Evolutionary conservation across 768 basidiomycete species (phyloP).

Genomic region (Suillus subalutaceus): DNA sequence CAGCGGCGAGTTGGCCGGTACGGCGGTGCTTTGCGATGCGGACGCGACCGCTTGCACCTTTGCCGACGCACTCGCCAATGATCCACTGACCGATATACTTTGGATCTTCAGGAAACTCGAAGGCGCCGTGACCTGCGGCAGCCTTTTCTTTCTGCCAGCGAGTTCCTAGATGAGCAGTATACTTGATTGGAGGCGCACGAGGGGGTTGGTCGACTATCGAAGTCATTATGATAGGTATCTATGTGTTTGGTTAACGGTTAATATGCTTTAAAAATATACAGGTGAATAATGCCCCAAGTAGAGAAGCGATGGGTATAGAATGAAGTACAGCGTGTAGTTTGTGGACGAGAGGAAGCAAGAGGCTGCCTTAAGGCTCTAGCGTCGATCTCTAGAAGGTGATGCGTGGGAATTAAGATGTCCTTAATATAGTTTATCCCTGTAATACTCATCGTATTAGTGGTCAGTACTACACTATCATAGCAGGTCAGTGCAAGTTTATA

Average conservation of each 20-base stretch:
- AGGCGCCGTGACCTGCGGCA: conserved; percentile 72
- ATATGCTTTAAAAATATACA: conserved; percentile 10
- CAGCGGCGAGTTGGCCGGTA: conserved; percentile 90
- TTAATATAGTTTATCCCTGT: background rate
- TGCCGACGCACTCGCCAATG: conserved; percentile 91
- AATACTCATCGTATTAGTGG: background rate
- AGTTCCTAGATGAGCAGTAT: conserved; percentile 70
- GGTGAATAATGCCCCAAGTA: conserved; percentile 19
- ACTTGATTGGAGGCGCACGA: conserved; percentile 71
- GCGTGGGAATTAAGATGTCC: background rate
- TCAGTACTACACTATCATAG: background rate
- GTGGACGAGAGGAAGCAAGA: conserved; percentile 10
- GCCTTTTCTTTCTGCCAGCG: conserved; percentile 90
- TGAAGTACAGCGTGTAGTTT: background rate
- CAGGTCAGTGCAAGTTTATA: background rate
- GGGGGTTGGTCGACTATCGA: conserved; percentile 58
- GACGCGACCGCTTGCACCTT: conserved; percentile 92
- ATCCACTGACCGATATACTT: conserved; percentile 90
- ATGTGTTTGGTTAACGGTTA: background rate
- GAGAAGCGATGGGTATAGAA: background rate
- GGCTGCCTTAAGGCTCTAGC: background rate
- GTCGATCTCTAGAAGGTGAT: conserved; percentile 2
- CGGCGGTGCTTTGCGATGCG: conserved; percentile 87
- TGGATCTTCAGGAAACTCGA: conserved; percentile 85
- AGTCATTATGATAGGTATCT: conserved; percentile 23